Evolutionary conservation across 192 early-diverging fungal species (phyloP), one percentile per base, ranked within the genome.

Genomic region (Podila clonocystis): DNA sequence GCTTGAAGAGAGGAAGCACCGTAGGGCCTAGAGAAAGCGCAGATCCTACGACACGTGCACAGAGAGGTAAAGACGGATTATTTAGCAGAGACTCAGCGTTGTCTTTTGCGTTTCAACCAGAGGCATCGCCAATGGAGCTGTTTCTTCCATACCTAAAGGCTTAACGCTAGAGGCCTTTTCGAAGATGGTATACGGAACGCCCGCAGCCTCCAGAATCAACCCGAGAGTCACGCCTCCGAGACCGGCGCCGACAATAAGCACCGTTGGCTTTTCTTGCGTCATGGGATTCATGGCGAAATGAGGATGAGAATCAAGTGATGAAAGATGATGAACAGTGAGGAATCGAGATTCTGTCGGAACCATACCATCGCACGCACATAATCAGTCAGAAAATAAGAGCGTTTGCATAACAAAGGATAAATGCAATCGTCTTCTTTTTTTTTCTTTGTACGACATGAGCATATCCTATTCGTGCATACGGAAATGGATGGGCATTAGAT

Each of bases 191-290:
- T 50, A 64, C 0, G 63, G 24, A 29, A 64, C n/a, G 22, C 38
- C 38, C 26, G 62, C 34, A 8, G 20, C 38, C 33, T 64, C 62
- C 9, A 64, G 62, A 17, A 64, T 13, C 62, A 64, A 4, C 4
- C 34, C 63, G 24, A 30, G 41, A 12, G 45, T 49, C 4, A 64
- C 15, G 1, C 45, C 63, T 24, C 36, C 63, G 9, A 64, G 33
- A 22, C 63, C 45, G 24, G 63, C 41, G 3, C 63, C 63, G n/a
- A 50, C 63, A 28, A 64, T 64, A 26, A 64, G 33, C 13, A 64
- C 62, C 9, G 20, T n/a, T n/a, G 52, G 52, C 26, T 26, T n/a
- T n/a, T n/a, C 24, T 15, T 45, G 41, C 3, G 41, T 45, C 41
- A 55, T 55, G 36, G 59, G 36, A 65, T 29, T 64, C 62, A 22